Conservation (phyloP, 2,329 filamentous ascomycete species). For the Penicillium sp. region DNA sequence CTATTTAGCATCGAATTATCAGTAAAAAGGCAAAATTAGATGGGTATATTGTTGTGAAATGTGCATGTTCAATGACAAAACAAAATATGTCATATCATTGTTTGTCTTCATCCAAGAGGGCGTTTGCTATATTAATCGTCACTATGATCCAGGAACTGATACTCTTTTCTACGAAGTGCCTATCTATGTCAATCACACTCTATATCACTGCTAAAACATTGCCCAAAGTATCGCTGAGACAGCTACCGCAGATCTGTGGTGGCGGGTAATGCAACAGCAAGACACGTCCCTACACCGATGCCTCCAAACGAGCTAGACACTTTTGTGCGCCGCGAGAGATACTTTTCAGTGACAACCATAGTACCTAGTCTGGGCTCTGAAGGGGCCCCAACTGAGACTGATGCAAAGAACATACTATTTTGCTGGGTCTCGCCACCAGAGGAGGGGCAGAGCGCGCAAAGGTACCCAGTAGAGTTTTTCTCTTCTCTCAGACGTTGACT, state of each 20-base stretch:
- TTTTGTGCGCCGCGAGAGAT: neutral
- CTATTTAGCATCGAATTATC: too few species aligned
- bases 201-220: neutral
- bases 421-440: slow-evolving; percentile 3
- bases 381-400: neutral
- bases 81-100: neutral
- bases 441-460: neutral
- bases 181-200: neutral
- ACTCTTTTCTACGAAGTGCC: too few species aligned
- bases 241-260: slow-evolving; percentile 23
- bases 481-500: neutral
- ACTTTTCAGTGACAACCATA: slow-evolving; percentile 18
- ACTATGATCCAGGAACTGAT: neutral
- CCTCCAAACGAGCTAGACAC: neutral
- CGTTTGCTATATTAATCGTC: neutral
- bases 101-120: neutral
- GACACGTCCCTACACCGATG: slow-evolving; percentile 16
- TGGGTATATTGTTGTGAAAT: too few species aligned
- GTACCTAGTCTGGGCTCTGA: slow-evolving; percentile 13
- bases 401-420: neutral
- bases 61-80: too few species aligned
- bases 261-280: slow-evolving; percentile 28
- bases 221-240: too few species aligned
- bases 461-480: neutral
- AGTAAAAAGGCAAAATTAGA: too few species aligned